Evolutionary conservation across 1,284 basidiomycete genomes (phyloP).

Genomic region (Kwoniella shivajii): DNA sequence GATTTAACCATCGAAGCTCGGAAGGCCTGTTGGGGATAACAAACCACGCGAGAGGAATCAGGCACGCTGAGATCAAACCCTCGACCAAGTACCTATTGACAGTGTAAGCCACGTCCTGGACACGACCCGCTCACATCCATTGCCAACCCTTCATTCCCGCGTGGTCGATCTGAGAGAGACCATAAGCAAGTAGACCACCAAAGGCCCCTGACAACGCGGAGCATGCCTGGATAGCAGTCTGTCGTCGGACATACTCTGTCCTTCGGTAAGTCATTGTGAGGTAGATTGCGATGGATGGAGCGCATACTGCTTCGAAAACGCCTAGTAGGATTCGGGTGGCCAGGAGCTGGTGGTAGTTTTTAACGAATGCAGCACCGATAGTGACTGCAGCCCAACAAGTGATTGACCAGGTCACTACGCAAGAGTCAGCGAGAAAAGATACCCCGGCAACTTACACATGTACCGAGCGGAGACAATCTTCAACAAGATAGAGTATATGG

Average conservation of each 20-base stretch:
- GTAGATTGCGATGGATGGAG: slow-evolving; percentile 30
- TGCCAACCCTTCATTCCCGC: slow-evolving; percentile 13
- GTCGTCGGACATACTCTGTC: slow-evolving; percentile 12
- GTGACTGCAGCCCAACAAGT: slow-evolving; percentile 27
- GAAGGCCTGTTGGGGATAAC: slow-evolving; percentile 11
- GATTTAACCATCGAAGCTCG: slow-evolving; percentile 10
- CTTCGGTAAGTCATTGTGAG: slow-evolving; percentile 16
- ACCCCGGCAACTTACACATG: slow-evolving; percentile 19
- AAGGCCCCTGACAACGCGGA: slow-evolving; percentile 9
- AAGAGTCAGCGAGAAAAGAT: not conserved
- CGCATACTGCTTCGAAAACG: slow-evolving; percentile 33
- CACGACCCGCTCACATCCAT: slow-evolving; percentile 1
- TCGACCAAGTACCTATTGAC: slow-evolving; percentile 12
- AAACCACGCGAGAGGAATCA: slow-evolving; percentile 10
- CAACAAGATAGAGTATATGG: slow-evolving; percentile 34
- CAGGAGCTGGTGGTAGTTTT: slow-evolving; percentile 29
- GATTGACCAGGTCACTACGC: slow-evolving; percentile 23
- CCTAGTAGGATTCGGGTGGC: slow-evolving; percentile 34
- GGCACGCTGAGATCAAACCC: slow-evolving; percentile 10
- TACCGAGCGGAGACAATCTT: slow-evolving; percentile 33
- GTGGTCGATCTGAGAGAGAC: slow-evolving; percentile 27
- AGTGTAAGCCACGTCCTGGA: not conserved
- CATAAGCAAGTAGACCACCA: slow-evolving; percentile 40
- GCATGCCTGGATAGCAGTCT: slow-evolving; percentile 9
- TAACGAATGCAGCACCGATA: slow-evolving; percentile 23